A percentile compares a stretch with the other conserved stretches of the same genome.
phyloP scores from a whole-genome alignment of 2,329 filamentous ascomycete species.

The Curvularia hawaiiensis region DNA sequence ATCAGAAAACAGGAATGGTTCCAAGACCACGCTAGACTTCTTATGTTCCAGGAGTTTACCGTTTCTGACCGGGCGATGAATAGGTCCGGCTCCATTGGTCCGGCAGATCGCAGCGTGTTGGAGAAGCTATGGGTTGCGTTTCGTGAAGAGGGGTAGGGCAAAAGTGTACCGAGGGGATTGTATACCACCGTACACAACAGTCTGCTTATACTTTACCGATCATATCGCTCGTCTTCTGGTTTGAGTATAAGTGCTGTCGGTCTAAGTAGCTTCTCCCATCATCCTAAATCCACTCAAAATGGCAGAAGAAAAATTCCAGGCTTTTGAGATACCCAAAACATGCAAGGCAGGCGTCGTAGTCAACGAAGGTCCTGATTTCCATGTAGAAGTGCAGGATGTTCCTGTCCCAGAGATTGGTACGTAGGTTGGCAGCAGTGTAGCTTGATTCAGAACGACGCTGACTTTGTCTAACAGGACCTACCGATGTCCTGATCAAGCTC shows the following conservation, averaged over 20 bases:
- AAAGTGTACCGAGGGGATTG: neutral
- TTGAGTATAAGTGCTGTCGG: neutral
- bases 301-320: constrained; percentile 32
- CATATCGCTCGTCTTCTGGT: neutral
- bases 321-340: constrained; percentile 53
- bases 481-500: constrained; percentile 62
- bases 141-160: constrained; percentile 2
- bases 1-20: neutral
- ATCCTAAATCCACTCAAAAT: constrained; percentile 17
- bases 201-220: neutral
- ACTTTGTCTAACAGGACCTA: constrained; percentile 47
- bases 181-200: neutral
- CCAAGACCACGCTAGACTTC: neutral
- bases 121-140: neutral
- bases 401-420: constrained; percentile 56
- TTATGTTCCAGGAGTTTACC: neutral
- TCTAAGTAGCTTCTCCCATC: neutral
- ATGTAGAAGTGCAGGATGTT: constrained; percentile 54
- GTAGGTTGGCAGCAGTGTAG: constrained; percentile 7
- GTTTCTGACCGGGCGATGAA: neutral
- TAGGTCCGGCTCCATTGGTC: neutral
- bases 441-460: neutral
- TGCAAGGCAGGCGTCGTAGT: constrained; percentile 60
- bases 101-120: neutral
- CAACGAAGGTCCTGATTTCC: constrained; percentile 57